A percentile compares a stretch with the other conserved stretches of the same genome.
phyloP scores from a whole-genome alignment of 345 rosid genomes.

The Syzygium grande region DNA sequence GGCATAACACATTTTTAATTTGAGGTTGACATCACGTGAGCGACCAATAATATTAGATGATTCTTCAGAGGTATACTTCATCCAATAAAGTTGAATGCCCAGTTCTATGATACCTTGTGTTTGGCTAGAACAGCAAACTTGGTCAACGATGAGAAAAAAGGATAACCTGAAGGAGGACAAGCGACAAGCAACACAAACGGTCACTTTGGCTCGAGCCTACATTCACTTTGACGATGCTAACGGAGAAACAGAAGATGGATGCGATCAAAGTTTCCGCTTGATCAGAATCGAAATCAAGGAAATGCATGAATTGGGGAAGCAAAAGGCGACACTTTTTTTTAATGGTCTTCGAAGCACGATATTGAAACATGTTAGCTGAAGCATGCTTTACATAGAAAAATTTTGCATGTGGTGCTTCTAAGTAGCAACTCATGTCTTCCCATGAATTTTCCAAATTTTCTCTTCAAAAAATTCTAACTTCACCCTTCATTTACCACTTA shows the following conservation, averaged over 20 bases:
- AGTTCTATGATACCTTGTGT: not conserved
- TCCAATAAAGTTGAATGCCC: not conserved
- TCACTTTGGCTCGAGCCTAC: constrained; percentile 28
- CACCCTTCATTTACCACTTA: accelerated
- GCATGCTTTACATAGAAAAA: too few species aligned
- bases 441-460: not conserved
- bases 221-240: constrained; percentile 42
- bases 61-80: not conserved
- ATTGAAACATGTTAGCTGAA: too few species aligned
- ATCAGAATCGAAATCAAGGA: not conserved
- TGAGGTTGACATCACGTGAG: too few species aligned
- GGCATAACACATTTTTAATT: accelerated
- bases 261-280: not conserved
- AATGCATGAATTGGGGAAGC: not conserved
- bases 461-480: not conserved
- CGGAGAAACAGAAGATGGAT: not conserved
- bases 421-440: not conserved
- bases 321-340: not conserved
- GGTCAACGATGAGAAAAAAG: not conserved
- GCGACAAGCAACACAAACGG: not conserved
- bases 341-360: not conserved
- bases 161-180: not conserved
- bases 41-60: accelerated
- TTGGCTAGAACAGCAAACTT: not conserved
- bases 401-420: not conserved